phyloP scores from a whole-genome alignment of 2,329 filamentous ascomycete species.

The Metarhizium humberi region DNA sequence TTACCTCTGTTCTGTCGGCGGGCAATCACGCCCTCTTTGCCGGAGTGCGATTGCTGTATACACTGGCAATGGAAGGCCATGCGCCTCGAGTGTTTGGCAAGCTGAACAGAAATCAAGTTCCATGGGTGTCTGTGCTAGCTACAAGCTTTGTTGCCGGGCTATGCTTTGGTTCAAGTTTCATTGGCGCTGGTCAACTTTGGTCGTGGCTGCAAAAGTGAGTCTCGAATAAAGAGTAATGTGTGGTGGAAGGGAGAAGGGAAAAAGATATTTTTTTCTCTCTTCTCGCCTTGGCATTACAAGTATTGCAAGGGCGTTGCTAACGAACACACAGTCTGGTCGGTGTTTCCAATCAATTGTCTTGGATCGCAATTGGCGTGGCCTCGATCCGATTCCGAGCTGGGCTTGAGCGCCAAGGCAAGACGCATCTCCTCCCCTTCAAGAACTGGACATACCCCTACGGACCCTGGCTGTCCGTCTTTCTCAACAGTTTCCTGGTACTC shows the following conservation, averaged over 20 bases:
- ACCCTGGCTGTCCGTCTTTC: conserved; percentile 43
- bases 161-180: conserved; percentile 57
- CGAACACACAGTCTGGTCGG: conserved; percentile 42
- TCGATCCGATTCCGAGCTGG: conserved; percentile 56
- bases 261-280: neutral
- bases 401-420: conserved; percentile 47
- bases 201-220: conserved; percentile 55
- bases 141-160: conserved; percentile 49
- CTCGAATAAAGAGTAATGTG: neutral
- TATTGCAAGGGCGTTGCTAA: conserved; percentile 2
- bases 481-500: conserved; percentile 51
- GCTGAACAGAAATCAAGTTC: conserved; percentile 25
- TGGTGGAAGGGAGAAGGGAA: neutral
- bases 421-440: conserved; percentile 51
- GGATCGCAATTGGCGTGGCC: conserved; percentile 55
- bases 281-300: neutral
- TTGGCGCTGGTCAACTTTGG: conserved; percentile 56
- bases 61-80: conserved; percentile 32
- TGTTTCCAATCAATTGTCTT: conserved; percentile 58
- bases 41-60: conserved; percentile 24
- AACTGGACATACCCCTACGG: conserved; percentile 60
- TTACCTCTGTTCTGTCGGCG: conserved; percentile 27
- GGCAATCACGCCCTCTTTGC: conserved; percentile 29
- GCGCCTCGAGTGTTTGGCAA: conserved; percentile 44
- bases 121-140: conserved; percentile 33